These are phyloP conservation scores for Septoria petroselini DNA, from an alignment of 2,329 filamentous ascomycete genomes.

Conservation along the genomic window DNA sequence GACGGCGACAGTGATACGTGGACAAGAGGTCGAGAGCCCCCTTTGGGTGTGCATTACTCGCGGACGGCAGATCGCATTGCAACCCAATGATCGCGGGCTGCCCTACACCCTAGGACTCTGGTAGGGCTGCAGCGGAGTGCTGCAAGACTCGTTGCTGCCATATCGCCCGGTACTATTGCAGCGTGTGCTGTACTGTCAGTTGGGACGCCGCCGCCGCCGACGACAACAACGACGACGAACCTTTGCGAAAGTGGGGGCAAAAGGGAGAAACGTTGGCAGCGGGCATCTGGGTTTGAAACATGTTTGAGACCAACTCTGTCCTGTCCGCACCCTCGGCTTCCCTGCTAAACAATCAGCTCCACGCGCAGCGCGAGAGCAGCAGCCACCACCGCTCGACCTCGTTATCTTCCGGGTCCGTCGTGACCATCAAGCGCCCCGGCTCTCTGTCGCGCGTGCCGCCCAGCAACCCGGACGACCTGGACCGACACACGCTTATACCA, in stretches of 20 bases:
- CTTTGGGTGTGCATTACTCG: constrained; percentile 18
- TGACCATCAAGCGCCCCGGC: constrained; percentile 43
- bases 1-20: constrained; percentile 2
- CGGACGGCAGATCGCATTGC: constrained; percentile 11
- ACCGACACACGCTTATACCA: constrained; percentile 24
- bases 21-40: background rate
- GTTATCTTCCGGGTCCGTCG: constrained; percentile 44
- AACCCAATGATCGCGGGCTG: too few relatives aligned
- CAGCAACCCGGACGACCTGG: constrained; percentile 26
- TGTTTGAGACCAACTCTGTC: constrained; percentile 17
- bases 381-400: constrained; percentile 43
- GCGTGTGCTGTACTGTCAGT: too few relatives aligned
- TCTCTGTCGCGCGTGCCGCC: constrained; percentile 33
- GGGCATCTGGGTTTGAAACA: constrained; percentile 16
- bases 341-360: constrained; percentile 15
- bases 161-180: constrained; percentile 1
- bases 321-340: constrained; percentile 10
- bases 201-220: too few relatives aligned
- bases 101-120: constrained; percentile 2
- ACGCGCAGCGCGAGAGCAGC: constrained; percentile 11
- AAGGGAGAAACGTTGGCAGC: background rate
- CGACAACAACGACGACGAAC: background rate
- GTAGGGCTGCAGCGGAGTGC: constrained; percentile 14
- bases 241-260: background rate
- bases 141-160: background rate